These are phyloP conservation scores for Dioscorea dumetorum DNA, from an alignment of 106 monocot species.

Conservation along the genomic window DNA sequence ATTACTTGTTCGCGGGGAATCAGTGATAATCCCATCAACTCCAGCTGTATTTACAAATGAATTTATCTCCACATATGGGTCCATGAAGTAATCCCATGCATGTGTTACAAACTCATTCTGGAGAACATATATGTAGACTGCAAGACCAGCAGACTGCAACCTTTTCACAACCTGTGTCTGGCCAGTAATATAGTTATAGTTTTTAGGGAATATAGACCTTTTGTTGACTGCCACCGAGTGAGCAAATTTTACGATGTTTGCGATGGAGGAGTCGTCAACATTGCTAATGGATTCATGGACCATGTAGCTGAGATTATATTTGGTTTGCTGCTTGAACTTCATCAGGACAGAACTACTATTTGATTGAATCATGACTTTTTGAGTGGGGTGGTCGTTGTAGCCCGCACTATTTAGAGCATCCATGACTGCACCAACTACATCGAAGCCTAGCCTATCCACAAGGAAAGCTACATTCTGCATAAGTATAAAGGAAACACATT, in stretches of 20 bases:
- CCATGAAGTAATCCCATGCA: slow-evolving; percentile 69
- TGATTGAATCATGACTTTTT: slow-evolving; percentile 59
- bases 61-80: slow-evolving; percentile 65
- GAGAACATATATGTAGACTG: slow-evolving; percentile 50
- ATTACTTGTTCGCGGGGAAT: slow-evolving; percentile 49
- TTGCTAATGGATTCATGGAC: slow-evolving; percentile 40
- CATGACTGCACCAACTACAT: slow-evolving; percentile 31
- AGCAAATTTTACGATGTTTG: slow-evolving; percentile 55
- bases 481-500: neutral
- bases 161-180: slow-evolving; percentile 27
- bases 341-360: slow-evolving; percentile 57
- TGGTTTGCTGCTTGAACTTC: slow-evolving; percentile 45
- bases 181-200: slow-evolving; percentile 12
- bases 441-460: slow-evolving; percentile 30
- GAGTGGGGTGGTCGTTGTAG: slow-evolving; percentile 37
- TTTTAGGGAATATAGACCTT: slow-evolving; percentile 39
- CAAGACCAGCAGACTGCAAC: slow-evolving; percentile 40
- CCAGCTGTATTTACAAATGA: slow-evolving; percentile 21
- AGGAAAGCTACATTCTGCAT: slow-evolving; percentile 56
- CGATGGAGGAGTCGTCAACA: slow-evolving; percentile 30
- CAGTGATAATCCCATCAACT: slow-evolving; percentile 69
- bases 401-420: slow-evolving; percentile 36
- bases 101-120: slow-evolving; percentile 57
- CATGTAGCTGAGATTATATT: slow-evolving; percentile 55
- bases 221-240: slow-evolving; percentile 46